Evolutionary conservation across 345 rosid species (phyloP).

Genomic region (Aquilaria sinensis): DNA sequence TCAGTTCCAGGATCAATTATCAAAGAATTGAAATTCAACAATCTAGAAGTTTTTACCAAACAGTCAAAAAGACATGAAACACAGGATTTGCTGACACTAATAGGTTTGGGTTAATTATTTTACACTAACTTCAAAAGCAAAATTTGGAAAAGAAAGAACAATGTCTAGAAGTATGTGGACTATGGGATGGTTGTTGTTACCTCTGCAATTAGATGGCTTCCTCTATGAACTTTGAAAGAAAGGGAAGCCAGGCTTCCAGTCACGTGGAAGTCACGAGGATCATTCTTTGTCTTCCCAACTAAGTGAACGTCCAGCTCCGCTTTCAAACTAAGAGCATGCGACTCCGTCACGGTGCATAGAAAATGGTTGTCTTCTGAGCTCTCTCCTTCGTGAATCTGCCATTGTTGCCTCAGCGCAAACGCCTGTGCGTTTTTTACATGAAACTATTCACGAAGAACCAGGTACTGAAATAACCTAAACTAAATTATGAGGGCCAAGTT

Average conservation of each 20-base stretch:
- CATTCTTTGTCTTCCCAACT: slow-evolving; percentile 11
- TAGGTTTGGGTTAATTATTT: too few relatives aligned
- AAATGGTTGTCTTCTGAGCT: slow-evolving; percentile 4
- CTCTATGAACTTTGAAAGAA: slow-evolving; percentile 26
- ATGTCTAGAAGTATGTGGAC: not conserved
- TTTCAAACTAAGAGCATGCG: slow-evolving; percentile 31
- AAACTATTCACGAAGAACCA: slow-evolving; percentile 3
- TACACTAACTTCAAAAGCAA: too few relatives aligned
- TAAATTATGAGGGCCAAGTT: not conserved
- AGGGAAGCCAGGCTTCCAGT: slow-evolving; percentile 23
- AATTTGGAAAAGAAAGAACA: not conserved
- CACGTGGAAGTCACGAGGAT: slow-evolving; percentile 25
- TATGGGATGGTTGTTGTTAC: slow-evolving; percentile 8
- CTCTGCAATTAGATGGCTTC: slow-evolving; percentile 28
- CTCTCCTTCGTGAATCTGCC: slow-evolving; percentile 30
- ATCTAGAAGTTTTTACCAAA: not conserved
- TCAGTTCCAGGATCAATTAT: too few relatives aligned
- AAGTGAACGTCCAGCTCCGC: slow-evolving; percentile 32
- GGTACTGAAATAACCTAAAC: not conserved
- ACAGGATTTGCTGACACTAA: not conserved
- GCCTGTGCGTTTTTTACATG: slow-evolving; percentile 5
- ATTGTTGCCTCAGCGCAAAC: slow-evolving; percentile 10
- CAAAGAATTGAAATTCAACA: too few relatives aligned
- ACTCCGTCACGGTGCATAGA: slow-evolving; percentile 24
- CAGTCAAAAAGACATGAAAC: not conserved